A percentile compares a stretch with the other conserved stretches of the same genome.
Conservation (phyloP, 257 asterid species). For the Oldenlandia corymbosa region DNA sequence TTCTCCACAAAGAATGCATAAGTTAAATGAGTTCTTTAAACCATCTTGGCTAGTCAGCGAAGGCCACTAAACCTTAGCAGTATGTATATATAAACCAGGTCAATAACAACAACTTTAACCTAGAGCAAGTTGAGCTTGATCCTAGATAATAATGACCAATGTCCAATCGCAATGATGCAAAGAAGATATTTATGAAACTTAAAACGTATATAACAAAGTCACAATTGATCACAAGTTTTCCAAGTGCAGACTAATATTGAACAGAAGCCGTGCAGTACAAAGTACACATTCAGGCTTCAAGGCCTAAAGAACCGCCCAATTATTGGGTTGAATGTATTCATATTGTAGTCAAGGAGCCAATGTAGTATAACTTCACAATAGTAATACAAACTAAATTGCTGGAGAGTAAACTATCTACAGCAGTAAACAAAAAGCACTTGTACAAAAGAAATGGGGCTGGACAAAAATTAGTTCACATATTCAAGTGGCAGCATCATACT, state of each 20-base stretch:
- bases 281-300: background rate
- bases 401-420: conserved; percentile 2
- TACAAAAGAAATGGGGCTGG: background rate
- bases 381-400: background rate
- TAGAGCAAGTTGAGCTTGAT: background rate
- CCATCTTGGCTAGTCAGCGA: background rate
- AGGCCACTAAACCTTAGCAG: background rate
- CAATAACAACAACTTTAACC: background rate
- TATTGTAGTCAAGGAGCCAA: background rate
- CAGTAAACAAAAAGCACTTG: conserved; percentile 3
- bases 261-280: no score
- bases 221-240: background rate
- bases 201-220: background rate
- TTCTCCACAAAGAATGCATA: background rate
- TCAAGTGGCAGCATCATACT: conserved; percentile 8
- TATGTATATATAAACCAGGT: no score
- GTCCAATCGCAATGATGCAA: background rate
- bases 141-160: background rate
- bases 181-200: background rate
- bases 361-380: background rate
- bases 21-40: background rate
- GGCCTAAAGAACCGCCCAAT: background rate
- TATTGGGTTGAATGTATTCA: background rate
- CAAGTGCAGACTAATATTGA: background rate
- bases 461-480: conserved; percentile 3